These are phyloP conservation scores for Gymnopilus junonius DNA, from an alignment of 768 basidiomycete genomes.

Conservation along the genomic window DNA sequence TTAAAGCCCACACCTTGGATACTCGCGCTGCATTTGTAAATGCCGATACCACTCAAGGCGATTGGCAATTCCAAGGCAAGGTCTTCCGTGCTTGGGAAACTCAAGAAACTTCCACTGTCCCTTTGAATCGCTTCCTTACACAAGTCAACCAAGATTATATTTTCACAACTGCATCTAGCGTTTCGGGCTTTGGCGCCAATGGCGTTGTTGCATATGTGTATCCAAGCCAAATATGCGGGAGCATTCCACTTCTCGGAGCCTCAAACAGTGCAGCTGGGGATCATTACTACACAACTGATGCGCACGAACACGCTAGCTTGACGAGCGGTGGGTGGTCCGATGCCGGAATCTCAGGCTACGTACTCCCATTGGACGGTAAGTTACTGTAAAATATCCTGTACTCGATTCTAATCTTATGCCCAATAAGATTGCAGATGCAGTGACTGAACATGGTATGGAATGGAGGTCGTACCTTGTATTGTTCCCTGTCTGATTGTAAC, in stretches of 20 bases:
- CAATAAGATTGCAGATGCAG: not conserved
- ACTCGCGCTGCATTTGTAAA: conserved; percentile 5
- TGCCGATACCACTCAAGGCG: conserved; percentile 1
- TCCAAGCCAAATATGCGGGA: not conserved
- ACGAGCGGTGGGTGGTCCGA: not conserved
- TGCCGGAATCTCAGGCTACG: not conserved
- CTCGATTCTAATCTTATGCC: not conserved
- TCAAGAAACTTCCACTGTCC: not conserved
- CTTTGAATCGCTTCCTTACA: conserved; percentile 1
- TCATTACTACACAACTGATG: conserved; percentile 7
- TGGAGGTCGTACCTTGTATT: too few relatives aligned
- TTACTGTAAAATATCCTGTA: not conserved
- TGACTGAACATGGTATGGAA: too few relatives aligned
- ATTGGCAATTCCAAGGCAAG: conserved; percentile 12
- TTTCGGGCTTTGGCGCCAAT: not conserved
- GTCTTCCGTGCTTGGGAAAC: conserved; percentile 9
- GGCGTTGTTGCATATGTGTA: conserved; percentile 5
- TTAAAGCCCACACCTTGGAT: conserved; percentile 5
- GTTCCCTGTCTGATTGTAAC: too few relatives aligned
- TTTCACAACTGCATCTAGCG: not conserved
- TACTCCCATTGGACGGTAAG: not conserved
- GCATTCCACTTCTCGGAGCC: not conserved
- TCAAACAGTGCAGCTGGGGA: not conserved
- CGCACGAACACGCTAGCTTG: not conserved
- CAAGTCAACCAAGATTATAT: conserved; percentile 2